Percentiles rank a stretch among this genome's conserved stretches.
phyloP scores from a whole-genome alignment of 352 stramenopile species.

The Phytophthora crassamura region DNA sequence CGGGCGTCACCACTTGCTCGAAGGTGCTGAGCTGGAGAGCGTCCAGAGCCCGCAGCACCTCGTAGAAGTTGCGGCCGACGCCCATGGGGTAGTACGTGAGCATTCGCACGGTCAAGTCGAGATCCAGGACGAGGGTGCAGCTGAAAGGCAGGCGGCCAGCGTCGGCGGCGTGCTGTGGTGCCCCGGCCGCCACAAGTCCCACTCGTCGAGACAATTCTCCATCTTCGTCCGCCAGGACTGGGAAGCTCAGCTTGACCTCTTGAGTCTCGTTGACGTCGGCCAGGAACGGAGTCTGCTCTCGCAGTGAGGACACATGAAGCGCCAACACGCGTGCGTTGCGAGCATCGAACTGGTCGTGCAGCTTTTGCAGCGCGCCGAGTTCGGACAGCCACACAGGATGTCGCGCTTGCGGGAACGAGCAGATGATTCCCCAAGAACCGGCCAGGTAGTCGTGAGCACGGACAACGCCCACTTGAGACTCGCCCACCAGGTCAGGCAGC shows the following conservation, averaged over 20 bases:
- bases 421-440: conserved; percentile 71
- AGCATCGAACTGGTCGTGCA: conserved; percentile 81
- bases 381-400: conserved; percentile 84
- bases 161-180: conserved; percentile 59
- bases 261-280: conserved; percentile 84
- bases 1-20: conserved; percentile 79
- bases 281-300: conserved; percentile 61
- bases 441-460: conserved; percentile 79
- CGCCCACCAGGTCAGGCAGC: conserved; percentile 73
- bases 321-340: conserved; percentile 72
- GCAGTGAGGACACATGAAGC: conserved; percentile 31
- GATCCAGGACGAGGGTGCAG: conserved; percentile 73
- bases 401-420: conserved; percentile 73
- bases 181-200: conserved; percentile 50
- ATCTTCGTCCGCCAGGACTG: conserved; percentile 69
- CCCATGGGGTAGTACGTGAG: conserved; percentile 69
- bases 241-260: conserved; percentile 79
- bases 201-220: conserved; percentile 70
- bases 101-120: conserved; percentile 75
- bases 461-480: conserved; percentile 76
- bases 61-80: conserved; percentile 85
- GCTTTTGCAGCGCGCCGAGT: conserved; percentile 81
- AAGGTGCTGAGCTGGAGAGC: conserved; percentile 77
- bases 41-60: conserved; percentile 75
- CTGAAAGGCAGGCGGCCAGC: conserved; percentile 65